These are phyloP conservation scores for Fusarium sp. DNA, from an alignment of 2,329 filamentous ascomycete species.

Conservation along the genomic window DNA sequence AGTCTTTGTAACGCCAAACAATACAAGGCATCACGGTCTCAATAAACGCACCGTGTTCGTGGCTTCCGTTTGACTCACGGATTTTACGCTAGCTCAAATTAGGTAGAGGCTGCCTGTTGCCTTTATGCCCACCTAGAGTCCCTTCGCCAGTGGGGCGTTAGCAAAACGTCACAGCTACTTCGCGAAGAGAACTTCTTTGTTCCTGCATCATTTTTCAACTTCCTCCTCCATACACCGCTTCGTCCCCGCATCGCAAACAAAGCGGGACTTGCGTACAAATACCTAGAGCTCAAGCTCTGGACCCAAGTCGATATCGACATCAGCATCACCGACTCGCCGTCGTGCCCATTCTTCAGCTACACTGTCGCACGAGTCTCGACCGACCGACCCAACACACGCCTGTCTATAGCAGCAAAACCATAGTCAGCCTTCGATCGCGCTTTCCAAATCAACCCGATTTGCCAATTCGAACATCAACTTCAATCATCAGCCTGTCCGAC, in stretches of 20 bases:
- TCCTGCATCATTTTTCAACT: slow-evolving; percentile 17
- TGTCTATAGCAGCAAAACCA: slow-evolving; percentile 10
- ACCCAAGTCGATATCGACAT: not conserved
- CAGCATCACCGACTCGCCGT: slow-evolving; percentile 13
- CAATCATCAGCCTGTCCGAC: slow-evolving; percentile 3
- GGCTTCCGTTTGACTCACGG: not conserved
- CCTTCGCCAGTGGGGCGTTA: slow-evolving; percentile 40
- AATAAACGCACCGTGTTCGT: slow-evolving; percentile 17
- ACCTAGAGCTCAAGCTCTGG: slow-evolving; percentile 1
- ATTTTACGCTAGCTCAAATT: slow-evolving; percentile 32
- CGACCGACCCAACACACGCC: slow-evolving; percentile 3
- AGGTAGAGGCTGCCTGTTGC: slow-evolving; percentile 37
- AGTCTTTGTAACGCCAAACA: not conserved
- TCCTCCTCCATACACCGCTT: slow-evolving; percentile 10
- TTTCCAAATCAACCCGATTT: not conserved
- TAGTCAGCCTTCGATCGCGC: slow-evolving; percentile 1
- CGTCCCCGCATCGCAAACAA: slow-evolving; percentile 14
- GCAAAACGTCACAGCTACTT: slow-evolving; percentile 47
- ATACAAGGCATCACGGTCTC: not conserved
- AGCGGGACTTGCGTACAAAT: not conserved
- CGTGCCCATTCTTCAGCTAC: slow-evolving; percentile 11
- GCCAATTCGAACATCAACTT: not conserved
- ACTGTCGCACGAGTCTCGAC: slow-evolving; percentile 22
- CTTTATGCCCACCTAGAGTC: slow-evolving; percentile 33
- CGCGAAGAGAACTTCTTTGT: slow-evolving; percentile 40